Base-by-base conservation (phyloP, 139 green algal species). In the Chlorella sp. region DNA sequence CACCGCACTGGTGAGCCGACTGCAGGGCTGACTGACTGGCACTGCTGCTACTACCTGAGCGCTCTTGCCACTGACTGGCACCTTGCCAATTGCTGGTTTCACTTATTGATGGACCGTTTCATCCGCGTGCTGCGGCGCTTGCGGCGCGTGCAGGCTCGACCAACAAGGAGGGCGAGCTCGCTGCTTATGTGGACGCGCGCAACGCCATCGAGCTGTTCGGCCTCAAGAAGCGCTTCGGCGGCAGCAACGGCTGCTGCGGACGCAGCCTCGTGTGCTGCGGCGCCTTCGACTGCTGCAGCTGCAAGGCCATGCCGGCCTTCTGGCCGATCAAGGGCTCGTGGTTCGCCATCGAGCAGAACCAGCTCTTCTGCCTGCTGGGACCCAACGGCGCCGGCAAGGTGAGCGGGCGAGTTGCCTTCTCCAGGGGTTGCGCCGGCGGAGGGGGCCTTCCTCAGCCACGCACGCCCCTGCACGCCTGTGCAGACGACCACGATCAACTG, bases 401-500 rank as follows among this genome's bases (percentile, higher is more conserved):
- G 27, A 27, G 55, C 14, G 17, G n/a, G n/a, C n/a, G n/a, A n/a
- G 6, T 22, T 62, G 51, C 6, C 5, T 10, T 62, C n/a, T n/a
- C n/a, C n/a, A n/a, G n/a, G n/a, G n/a, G n/a, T n/a, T n/a, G n/a
- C n/a, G n/a, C n/a, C n/a, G n/a, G n/a, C n/a, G n/a, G n/a, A n/a
- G n/a, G n/a, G n/a, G n/a, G n/a, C n/a, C n/a, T n/a, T n/a, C n/a
- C n/a, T n/a, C n/a, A 10, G 42, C 42, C 42, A 55, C 42, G 17
- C 42, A 55, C 42, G 17, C 42, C 10, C 42, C 42, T 24, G 42
- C 42, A 55, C 17, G 42, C 42, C 55, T 20, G 4, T 64, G 55
- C 49, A 72, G 67, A 93, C 90, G 2, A 96, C 91, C n/a, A 94
- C 90, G 69, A 94, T 96, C 83, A 95, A 96, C 84, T 93, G 85